Base-by-base conservation (phyloP, 164 flowering plant genomes). In the Amborella trichopoda region DNA sequence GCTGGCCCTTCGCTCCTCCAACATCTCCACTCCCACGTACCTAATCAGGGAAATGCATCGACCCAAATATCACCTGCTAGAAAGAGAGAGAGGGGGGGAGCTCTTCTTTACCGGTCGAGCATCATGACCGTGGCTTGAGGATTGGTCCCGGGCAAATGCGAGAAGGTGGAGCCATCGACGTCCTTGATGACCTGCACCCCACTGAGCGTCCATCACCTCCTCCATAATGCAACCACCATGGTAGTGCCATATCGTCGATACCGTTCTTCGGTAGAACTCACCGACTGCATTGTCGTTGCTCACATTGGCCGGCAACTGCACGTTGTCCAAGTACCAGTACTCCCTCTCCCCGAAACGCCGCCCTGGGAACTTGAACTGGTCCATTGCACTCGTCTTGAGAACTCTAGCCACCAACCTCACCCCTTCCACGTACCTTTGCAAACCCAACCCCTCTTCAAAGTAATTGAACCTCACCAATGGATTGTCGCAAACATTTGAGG, bases 211-310 rank as follows among this genome's bases (percentile, higher is more conserved):
- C 5, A 90, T 94, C 30, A 86, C 97, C 62, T 68, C 77, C 21
- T 95, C 97, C 17, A 69, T 70, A 5, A 80, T 46, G 46, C 94
- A 78, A 13, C 97, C 97, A 0, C 97, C 97, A 37, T 90, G 95
- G 54, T 90, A 90, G 47, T 90, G 97, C 97, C 95, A 86, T 23
- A 90, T 79, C 19, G 95, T 86, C 50, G 64, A 73, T 13, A 90
- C 94, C 2, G 91, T 83, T 5, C 73, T 61, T 11, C 74, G 59
- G 41, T 95, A 90, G 56, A 79, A 86, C 5, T 81, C 81, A 3
- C 49, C 79, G 86, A 89, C 62, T 52, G 18, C 25, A 13, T 1
- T 53, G 28, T 67, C 46, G 33, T 75, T 26, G 0, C 67, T 55
- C 36, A 16, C 58, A 16, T 77, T 68, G 3, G n/a, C 25, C 0